Evolutionary conservation across 2,329 filamentous ascomycete species (phyloP).

Genomic region (Pochonia chlamydosporia): DNA sequence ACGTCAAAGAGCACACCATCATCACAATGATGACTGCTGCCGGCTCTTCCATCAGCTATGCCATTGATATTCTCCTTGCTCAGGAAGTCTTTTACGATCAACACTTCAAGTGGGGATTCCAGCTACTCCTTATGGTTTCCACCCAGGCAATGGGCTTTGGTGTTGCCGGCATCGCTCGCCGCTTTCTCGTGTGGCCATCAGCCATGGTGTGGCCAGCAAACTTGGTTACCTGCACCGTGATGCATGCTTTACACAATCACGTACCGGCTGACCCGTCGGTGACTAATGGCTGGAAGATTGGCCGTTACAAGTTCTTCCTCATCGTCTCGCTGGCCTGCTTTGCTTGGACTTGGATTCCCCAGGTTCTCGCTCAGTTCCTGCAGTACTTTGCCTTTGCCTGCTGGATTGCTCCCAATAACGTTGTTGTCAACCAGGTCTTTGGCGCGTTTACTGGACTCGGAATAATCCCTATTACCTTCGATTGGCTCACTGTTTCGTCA

Average conservation of each 20-base stretch:
- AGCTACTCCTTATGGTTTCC: slow-evolving; percentile 48
- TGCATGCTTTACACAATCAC: slow-evolving; percentile 60
- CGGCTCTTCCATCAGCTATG: slow-evolving; percentile 25
- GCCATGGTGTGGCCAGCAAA: slow-evolving; percentile 50
- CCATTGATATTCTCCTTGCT: slow-evolving; percentile 34
- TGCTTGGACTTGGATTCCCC: slow-evolving; percentile 53
- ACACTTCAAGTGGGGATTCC: slow-evolving; percentile 45
- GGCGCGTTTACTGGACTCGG: slow-evolving; percentile 56
- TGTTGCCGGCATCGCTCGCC: slow-evolving; percentile 41
- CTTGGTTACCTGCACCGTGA: slow-evolving; percentile 55
- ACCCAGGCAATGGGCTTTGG: slow-evolving; percentile 52
- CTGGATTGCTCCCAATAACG: slow-evolving; percentile 57
- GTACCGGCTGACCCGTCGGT: slow-evolving; percentile 42
- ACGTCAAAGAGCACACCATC: slow-evolving; percentile 44
- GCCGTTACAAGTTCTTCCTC: slow-evolving; percentile 52
- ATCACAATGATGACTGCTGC: slow-evolving; percentile 38
- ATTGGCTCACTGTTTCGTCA: slow-evolving; percentile 57
- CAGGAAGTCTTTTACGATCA: slow-evolving; percentile 42
- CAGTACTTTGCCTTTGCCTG: slow-evolving; percentile 54
- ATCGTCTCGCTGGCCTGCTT: slow-evolving; percentile 45
- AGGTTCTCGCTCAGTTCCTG: slow-evolving; percentile 52
- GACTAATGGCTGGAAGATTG: slow-evolving; percentile 52
- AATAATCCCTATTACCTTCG: slow-evolving; percentile 59
- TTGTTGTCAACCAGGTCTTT: slow-evolving; percentile 59
- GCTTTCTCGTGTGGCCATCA: slow-evolving; percentile 46